Evolutionary conservation across 2,329 filamentous ascomycete genomes (phyloP), one percentile per base, ranked within the genome.

Genomic region (Rhinocladiella mackenziei): DNA sequence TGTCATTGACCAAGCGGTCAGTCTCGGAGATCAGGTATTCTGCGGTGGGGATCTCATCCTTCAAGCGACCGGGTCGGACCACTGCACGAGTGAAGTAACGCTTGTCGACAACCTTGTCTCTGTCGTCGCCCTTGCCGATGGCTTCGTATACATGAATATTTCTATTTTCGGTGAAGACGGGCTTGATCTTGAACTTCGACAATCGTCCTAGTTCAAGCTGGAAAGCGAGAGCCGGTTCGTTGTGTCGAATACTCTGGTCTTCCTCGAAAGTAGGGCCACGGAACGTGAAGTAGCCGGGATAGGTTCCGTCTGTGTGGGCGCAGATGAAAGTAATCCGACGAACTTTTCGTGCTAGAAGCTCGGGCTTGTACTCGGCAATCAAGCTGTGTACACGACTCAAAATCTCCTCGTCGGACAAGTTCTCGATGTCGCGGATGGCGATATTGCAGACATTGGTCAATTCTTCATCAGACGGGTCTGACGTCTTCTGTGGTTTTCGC

Each of bases 131-230:
- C 75, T 96, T 98, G 62, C 92, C 92, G 59, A 94, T 74, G 56
- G 87, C 92, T 75, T 97, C 89, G 70, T 97, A 98, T 48, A 98
- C 89, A 74, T 98, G 92, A 55, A 98, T 96, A 70, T 94, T 97
- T 63, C 94, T 86, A 76, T 98, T 98, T 70, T 97, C 89, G 0
- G 92, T 97, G 72, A 98, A 98, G 39, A 98, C 89, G 2, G 92
- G 91, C 73, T 89, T 94, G 71, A 97, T 94, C 72, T 89, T 83
- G 80, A 98, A 98, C 73, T 96, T 97, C 62, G 85, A 86, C 20
- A 98, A 80, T 66, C 92, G 86, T 48, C 83, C 84, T 54, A 98
- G 82, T 70, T 98, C 92, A 65, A 97, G 86, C 75, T 98, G 92
- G 86, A 97, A 98, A 62, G 92, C 89, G 66, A 96, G 77, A 43